Base-by-base conservation (phyloP, 176 grass and related monocot genomes). In the Puccinellia tenuiflora region DNA sequence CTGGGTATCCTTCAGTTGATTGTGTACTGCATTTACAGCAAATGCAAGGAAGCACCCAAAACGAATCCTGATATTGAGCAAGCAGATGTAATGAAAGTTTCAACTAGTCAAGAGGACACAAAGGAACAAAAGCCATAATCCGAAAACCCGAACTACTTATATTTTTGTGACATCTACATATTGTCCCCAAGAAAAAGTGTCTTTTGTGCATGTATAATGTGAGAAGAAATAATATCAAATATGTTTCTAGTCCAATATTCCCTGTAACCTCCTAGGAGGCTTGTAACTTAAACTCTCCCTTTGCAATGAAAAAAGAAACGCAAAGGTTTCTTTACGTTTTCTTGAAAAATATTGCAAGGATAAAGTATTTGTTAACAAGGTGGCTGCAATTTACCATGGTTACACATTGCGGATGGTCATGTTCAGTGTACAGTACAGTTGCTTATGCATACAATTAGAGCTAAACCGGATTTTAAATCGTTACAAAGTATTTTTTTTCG, bases 21-120 rank as follows among this genome's bases (percentile, higher is more conserved):
- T 31, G 75, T 97, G 38, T 91, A 97, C 68, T 88, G 45, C 65
- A 88, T 94, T 46, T 97, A 97, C 34, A 94, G 84, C 52, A 84
- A 79, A 68, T 30, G 81, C 78, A 67, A 86, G 26, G 54, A 80
- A 59, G 5, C 81, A 75, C 59, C 86, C 10, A 83, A 85, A 30
- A 17, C 75, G 54, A 60, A 60, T 28, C 25, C 67, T 31, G 77
- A 81, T 68, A 67, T 80, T 47, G 82, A 89, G 60, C 10, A 66
- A 30, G 48, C 24, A 68, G 84, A 38, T 9, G 39, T 51, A 24
- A 14, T 38, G 17, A 65, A 85, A 39, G 24, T 84, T 15, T 15
- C 33, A 50, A 38, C 87, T 37, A 31, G 12, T 56, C 43, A 69
- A 53, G 50, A 45, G 43, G 71, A 85, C 37, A 43, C 56, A 35